Evolutionary conservation across 1,139 yeast species (phyloP).

Genomic region (Blastobotrys malaysiensis): DNA sequence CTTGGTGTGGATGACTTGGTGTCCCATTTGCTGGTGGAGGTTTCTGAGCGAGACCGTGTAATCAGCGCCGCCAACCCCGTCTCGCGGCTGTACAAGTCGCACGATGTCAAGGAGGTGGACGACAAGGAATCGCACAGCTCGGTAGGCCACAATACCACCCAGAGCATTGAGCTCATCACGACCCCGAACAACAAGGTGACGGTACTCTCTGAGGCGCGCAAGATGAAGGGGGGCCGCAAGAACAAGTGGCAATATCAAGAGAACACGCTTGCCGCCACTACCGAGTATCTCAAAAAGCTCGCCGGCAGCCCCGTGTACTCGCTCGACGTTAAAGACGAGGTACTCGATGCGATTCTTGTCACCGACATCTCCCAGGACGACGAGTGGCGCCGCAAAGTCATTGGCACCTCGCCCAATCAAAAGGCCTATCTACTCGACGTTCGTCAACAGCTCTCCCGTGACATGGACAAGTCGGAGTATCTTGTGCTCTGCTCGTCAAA

Average conservation of each 20-base stretch:
- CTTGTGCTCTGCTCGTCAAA: conserved; percentile 70
- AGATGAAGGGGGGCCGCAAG: conserved; percentile 59
- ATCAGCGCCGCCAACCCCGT: not conserved
- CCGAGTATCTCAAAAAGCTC: conserved; percentile 48
- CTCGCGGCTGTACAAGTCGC: not conserved
- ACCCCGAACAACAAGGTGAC: conserved; percentile 19
- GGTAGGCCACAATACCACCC: not conserved
- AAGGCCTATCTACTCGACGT: conserved; percentile 72
- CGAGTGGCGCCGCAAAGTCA: conserved; percentile 81
- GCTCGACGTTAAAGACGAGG: conserved; percentile 76
- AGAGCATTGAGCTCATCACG: not conserved
- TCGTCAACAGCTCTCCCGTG: conserved; percentile 65
- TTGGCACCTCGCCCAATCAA: conserved; percentile 66
- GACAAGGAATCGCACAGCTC: not conserved
- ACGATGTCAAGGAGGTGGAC: not conserved
- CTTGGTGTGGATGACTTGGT: conserved; percentile 62
- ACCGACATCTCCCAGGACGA: conserved; percentile 74
- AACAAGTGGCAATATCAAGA: conserved; percentile 80
- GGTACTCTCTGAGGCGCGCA: conserved; percentile 47
- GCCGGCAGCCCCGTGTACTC: conserved; percentile 60
- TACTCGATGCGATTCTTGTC: conserved; percentile 70
- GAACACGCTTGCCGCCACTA: conserved; percentile 58
- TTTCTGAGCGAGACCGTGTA: conserved; percentile 27
- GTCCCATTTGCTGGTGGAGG: conserved; percentile 43
- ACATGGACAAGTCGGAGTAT: conserved; percentile 66